A percentile compares a stretch with the other conserved stretches of the same genome.
These are phyloP conservation scores for Apophysomyces ossiformis DNA, from an alignment of 371 early-diverging fungal genomes.

Conservation along the genomic window DNA sequence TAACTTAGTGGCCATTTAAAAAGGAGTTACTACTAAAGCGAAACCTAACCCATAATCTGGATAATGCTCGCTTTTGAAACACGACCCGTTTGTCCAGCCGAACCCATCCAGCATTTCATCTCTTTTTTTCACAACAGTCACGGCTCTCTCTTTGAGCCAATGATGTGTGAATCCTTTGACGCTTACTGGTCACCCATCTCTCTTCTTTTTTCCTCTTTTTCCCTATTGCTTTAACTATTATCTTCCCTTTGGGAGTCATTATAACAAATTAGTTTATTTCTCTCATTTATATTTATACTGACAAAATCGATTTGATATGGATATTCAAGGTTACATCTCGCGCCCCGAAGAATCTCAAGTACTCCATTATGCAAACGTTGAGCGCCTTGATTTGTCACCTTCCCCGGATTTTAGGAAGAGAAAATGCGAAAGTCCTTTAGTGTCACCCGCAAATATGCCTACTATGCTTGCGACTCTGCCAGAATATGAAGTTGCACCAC, in stretches of 20 bases:
- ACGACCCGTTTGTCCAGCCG: slow-evolving; percentile 7
- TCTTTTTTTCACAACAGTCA: slow-evolving; percentile 4
- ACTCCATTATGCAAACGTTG: slow-evolving; percentile 15
- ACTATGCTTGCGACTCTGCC: background rate
- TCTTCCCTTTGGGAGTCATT: background rate
- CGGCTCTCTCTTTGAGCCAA: background rate
- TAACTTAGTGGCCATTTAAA: no score
- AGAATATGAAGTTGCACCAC: slow-evolving; percentile 2
- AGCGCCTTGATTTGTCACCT: slow-evolving; percentile 14
- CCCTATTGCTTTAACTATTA: background rate
- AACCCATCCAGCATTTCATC: slow-evolving; percentile 2
- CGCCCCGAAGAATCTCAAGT: slow-evolving; percentile 13
- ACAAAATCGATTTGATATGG: slow-evolving; percentile 1
- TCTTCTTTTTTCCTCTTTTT: slow-evolving; percentile 8
- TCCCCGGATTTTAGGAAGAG: slow-evolving; percentile 5
- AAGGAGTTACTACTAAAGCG: background rate
- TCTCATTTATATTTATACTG: slow-evolving; percentile 5
- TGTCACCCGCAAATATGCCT: slow-evolving; percentile 3
- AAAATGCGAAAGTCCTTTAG: slow-evolving; percentile 6
- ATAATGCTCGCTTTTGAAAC: background rate
- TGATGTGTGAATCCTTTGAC: slow-evolving; percentile 1
- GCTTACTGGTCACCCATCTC: slow-evolving; percentile 2
- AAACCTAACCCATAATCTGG: slow-evolving; percentile 5
- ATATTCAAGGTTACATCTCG: slow-evolving; percentile 18
- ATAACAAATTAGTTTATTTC: slow-evolving; percentile 1